Evolutionary conservation across 1,139 yeast species (phyloP).

Genomic region (Kodamaea plutei): DNA sequence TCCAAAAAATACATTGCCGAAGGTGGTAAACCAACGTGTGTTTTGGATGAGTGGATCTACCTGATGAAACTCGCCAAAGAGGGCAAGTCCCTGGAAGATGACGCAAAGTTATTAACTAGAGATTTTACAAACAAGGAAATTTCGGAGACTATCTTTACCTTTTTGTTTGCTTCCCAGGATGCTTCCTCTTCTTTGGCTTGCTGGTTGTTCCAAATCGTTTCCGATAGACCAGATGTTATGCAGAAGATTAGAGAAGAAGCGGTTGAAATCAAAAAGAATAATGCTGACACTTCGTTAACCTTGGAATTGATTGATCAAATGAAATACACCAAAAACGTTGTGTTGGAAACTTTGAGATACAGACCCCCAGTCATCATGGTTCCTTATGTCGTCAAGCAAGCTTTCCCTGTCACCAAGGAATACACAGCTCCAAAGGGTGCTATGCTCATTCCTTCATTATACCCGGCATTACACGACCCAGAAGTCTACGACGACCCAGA

Average conservation of each 20-base stretch:
- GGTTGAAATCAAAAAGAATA: conserved; percentile 72
- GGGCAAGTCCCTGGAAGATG: conserved; percentile 34
- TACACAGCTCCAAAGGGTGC: conserved; percentile 96
- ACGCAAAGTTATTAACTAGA: conserved; percentile 60
- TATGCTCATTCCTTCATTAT: conserved; percentile 92
- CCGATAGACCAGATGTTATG: conserved; percentile 91
- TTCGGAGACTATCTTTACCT: conserved; percentile 93
- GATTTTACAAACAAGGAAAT: conserved; percentile 88
- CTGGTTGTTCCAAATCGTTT: conserved; percentile 94
- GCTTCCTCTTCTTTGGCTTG: conserved; percentile 98
- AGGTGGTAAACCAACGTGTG: conserved; percentile 81
- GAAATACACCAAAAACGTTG: conserved; percentile 86
- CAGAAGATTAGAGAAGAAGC: conserved; percentile 88
- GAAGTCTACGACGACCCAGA: conserved; percentile 95
- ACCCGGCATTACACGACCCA: conserved; percentile 95
- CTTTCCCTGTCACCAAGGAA: conserved; percentile 74
- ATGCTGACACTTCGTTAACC: conserved; percentile 56
- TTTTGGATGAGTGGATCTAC: conserved; percentile 92
- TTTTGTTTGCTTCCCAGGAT: conserved; percentile 95
- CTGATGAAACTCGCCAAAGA: conserved; percentile 76
- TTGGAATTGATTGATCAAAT: conserved; percentile 77
- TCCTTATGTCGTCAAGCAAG: conserved; percentile 86
- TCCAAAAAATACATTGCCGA: conserved; percentile 75
- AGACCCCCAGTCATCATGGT: conserved; percentile 99
- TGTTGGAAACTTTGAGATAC: conserved; percentile 85